phyloP scores from a whole-genome alignment of 164 flowering plant genomes.

The Cinnamomum micranthum region DNA sequence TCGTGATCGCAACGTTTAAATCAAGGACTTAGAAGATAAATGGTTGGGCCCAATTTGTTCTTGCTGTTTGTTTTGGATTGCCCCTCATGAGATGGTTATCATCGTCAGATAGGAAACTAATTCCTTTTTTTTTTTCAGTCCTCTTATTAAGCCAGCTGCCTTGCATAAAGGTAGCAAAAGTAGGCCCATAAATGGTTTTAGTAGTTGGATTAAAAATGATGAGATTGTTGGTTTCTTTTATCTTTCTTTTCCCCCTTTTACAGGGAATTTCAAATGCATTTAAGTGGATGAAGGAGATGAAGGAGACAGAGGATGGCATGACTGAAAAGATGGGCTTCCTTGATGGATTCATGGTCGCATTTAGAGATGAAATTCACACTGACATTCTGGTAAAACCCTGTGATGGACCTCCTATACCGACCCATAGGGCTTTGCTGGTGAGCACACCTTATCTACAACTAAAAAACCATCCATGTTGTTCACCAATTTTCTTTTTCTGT shows the following conservation, averaged over 20 bases:
- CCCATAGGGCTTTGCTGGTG: conserved; percentile 76
- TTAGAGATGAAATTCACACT: conserved; percentile 52
- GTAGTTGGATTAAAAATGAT: background rate
- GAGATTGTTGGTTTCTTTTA: background rate
- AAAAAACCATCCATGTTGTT: too few relatives aligned
- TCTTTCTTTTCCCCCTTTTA: background rate
- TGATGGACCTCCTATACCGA: conserved; percentile 54
- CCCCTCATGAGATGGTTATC: too few relatives aligned
- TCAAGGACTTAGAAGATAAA: too few relatives aligned
- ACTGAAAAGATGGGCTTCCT: conserved; percentile 52
- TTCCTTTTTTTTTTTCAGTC: background rate
- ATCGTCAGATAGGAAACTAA: background rate
- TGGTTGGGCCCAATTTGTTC: too few relatives aligned
- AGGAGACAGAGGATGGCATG: conserved; percentile 43
- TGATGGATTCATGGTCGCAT: conserved; percentile 38
- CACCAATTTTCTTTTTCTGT: too few relatives aligned
- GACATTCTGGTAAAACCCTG: conserved; percentile 68
- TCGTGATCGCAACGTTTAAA: too few relatives aligned
- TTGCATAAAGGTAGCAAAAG: too few relatives aligned
- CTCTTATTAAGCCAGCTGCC: background rate
- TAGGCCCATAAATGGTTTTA: background rate
- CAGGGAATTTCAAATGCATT: conserved; percentile 55
- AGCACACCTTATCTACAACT: background rate
- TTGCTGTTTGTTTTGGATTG: too few relatives aligned
- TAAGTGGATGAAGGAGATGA: conserved; percentile 56